Conservation (phyloP, 352 stramenopile species). For the Phytophthora melonis region DNA sequence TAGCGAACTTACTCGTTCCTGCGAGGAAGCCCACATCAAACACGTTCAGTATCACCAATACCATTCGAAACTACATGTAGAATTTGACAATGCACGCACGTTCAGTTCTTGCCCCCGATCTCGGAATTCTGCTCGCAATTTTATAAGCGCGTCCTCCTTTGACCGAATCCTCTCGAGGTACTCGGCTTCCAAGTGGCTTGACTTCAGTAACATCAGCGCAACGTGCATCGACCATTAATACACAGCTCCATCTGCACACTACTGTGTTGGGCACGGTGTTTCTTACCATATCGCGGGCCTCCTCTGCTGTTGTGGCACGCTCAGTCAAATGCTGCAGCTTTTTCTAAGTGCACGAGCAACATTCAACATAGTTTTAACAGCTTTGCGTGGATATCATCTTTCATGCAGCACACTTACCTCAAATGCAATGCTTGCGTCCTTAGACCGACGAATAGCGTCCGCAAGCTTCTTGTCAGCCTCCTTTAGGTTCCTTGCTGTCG, state of each 20-base stretch:
- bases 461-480: slow-evolving; percentile 61
- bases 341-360: slow-evolving; percentile 32
- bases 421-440: slow-evolving; percentile 55
- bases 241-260: not conserved
- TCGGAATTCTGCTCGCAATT: slow-evolving; percentile 57
- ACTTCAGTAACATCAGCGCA: slow-evolving; percentile 28
- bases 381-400: not conserved
- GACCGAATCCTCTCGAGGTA: slow-evolving; percentile 52
- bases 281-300: slow-evolving; percentile 65
- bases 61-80: not conserved
- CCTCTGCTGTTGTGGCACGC: slow-evolving; percentile 57
- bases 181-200: slow-evolving; percentile 56
- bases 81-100: slow-evolving; percentile 24
- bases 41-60: not conserved
- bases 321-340: slow-evolving; percentile 61
- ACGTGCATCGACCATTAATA: not conserved
- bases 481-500: slow-evolving; percentile 53
- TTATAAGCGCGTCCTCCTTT: slow-evolving; percentile 64
- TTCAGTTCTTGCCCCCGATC: slow-evolving; percentile 65
- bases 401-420: slow-evolving; percentile 39
- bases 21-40: not conserved
- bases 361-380: not conserved
- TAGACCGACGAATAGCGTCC: slow-evolving; percentile 46
- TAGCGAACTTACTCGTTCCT: slow-evolving; percentile 52
- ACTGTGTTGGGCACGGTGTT: not conserved